Conservation (phyloP, 176 grass and related monocot species). For the Musa troglodytarum region DNA sequence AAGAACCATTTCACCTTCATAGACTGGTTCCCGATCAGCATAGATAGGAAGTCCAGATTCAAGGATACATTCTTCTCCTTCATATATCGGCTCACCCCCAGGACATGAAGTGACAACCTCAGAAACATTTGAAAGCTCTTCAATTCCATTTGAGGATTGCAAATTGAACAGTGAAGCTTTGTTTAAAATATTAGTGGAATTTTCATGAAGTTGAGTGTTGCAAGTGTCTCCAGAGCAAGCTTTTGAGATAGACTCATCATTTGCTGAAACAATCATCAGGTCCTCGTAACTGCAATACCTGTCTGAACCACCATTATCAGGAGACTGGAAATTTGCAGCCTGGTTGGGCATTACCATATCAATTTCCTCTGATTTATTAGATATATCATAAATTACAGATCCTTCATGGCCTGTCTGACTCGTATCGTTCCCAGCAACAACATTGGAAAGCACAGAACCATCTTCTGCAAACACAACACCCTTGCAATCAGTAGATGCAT, state of each 20-base stretch:
- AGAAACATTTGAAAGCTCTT: conserved; percentile 32
- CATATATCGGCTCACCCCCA: conserved; percentile 70
- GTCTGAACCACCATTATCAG: conserved; percentile 29
- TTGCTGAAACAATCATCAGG: conserved; percentile 20
- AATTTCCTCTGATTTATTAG: conserved; percentile 25
- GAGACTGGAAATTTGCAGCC: conserved; percentile 23
- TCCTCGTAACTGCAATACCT: conserved; percentile 27
- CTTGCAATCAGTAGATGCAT: conserved; percentile 16
- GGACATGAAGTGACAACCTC: conserved; percentile 29
- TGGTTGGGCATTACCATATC: conserved; percentile 23
- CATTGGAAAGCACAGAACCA: conserved; percentile 12
- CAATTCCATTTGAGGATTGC: conserved; percentile 21
- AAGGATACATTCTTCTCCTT: conserved; percentile 87
- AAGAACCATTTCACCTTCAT: conserved; percentile 78
- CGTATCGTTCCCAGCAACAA: conserved; percentile 18
- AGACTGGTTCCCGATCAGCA: conserved; percentile 62
- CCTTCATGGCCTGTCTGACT: conserved; percentile 19
- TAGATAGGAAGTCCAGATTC: conserved; percentile 30
- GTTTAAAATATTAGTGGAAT: conserved; percentile 21
- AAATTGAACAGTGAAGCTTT: conserved; percentile 8
- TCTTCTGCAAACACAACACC: not conserved
- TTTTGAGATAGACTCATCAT: conserved; percentile 31
- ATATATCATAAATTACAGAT: conserved; percentile 19
- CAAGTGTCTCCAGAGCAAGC: conserved; percentile 11
- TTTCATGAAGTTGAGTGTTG: conserved; percentile 25